These are phyloP conservation scores for Arthrobotrys pseudoclavata DNA, from an alignment of 2,329 filamentous ascomycete genomes.

Conservation along the genomic window DNA sequence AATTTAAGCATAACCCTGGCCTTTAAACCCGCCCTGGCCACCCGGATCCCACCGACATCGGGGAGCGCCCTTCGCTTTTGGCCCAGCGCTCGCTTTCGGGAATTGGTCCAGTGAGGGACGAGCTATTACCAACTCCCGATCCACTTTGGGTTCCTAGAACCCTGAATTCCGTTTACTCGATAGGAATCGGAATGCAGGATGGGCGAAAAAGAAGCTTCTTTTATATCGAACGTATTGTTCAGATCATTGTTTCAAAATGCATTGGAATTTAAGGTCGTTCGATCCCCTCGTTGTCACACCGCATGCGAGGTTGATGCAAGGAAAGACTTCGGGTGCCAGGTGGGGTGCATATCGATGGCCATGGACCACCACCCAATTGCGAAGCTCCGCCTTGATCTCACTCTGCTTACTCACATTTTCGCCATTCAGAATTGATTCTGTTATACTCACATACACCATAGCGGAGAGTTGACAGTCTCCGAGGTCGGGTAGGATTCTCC, in stretches of 20 bases:
- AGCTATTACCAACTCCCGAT: conserved; percentile 57
- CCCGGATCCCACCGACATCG: conserved; percentile 60
- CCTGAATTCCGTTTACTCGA: conserved; percentile 53
- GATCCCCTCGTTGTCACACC: conserved; percentile 14
- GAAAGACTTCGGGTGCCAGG: conserved; percentile 42
- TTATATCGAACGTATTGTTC: conserved; percentile 1
- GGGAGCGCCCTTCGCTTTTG: conserved; percentile 14
- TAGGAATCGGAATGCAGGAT: conserved; percentile 39
- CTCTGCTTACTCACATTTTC: background rate
- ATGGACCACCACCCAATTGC: conserved; percentile 5
- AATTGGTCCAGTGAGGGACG: conserved; percentile 43
- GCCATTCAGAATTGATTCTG: background rate
- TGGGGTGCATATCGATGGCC: conserved; percentile 43
- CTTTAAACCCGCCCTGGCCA: conserved; percentile 22
- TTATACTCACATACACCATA: background rate
- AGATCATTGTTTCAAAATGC: conserved; percentile 33
- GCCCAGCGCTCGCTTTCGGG: conserved; percentile 19
- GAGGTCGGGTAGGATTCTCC: conserved; percentile 43
- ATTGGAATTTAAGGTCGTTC: background rate
- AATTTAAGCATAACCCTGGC: conserved; percentile 49
- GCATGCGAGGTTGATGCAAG: conserved; percentile 40
- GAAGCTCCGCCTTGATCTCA: background rate
- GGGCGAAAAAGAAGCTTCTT: conserved; percentile 40
- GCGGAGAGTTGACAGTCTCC: conserved; percentile 43
- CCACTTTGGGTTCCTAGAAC: conserved; percentile 36